These are phyloP conservation scores for Dactylellina haptotyla DNA, from an alignment of 2,329 filamentous ascomycete genomes.

Conservation along the genomic window DNA sequence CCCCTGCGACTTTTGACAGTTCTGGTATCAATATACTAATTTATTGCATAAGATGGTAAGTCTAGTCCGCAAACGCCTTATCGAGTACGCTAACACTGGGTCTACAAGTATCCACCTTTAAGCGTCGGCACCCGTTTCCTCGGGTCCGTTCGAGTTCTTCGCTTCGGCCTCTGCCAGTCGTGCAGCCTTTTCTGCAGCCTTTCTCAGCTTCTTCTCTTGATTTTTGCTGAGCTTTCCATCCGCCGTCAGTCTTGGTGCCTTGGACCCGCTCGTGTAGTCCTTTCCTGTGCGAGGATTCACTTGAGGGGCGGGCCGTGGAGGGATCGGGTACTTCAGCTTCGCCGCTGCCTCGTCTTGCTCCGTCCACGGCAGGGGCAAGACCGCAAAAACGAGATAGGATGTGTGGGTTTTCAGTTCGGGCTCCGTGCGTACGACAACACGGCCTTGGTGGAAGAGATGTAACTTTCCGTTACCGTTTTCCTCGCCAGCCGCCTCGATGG, in stretches of 20 bases:
- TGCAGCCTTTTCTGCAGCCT: conserved; percentile 47
- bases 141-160: not conserved
- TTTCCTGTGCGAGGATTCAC: conserved; percentile 43
- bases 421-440: conserved; percentile 82
- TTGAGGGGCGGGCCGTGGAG: conserved; percentile 40
- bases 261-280: conserved; percentile 42
- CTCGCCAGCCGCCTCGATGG: conserved; percentile 56
- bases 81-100: conserved; percentile 18
- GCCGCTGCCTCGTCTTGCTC: conserved; percentile 80
- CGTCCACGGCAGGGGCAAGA: conserved; percentile 86
- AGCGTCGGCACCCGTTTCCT: conserved; percentile 10
- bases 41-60: not conserved
- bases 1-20: not conserved
- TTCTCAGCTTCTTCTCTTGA: conserved; percentile 50
- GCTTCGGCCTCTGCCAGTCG: conserved; percentile 13
- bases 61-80: conserved; percentile 27
- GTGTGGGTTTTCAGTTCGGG: conserved; percentile 94
- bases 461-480: conserved; percentile 28
- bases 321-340: conserved; percentile 69
- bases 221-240: conserved; percentile 48
- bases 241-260: conserved; percentile 21
- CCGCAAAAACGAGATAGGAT: conserved; percentile 93
- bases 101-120: conserved; percentile 9
- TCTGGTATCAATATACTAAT: not conserved
- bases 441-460: conserved; percentile 67